Percentiles rank a stretch among this genome's conserved stretches.
Evolutionary conservation across 2,329 filamentous ascomycete genomes (phyloP).

Genomic region (Penicillium italicum): DNA sequence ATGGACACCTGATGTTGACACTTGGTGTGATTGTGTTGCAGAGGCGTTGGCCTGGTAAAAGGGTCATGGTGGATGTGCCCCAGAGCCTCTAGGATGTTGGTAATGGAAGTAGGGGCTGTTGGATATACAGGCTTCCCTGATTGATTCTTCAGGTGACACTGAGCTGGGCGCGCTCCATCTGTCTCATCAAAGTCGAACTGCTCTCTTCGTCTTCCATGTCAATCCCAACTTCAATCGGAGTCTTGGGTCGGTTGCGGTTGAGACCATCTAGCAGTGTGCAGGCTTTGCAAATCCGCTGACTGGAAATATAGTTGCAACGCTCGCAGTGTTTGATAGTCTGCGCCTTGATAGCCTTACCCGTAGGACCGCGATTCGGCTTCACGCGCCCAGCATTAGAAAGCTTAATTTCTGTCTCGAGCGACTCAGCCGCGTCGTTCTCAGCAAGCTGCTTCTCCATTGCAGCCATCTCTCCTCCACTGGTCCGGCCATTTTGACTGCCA

Average conservation of each 20-base stretch:
- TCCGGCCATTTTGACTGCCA: conserved; percentile 65
- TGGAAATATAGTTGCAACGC: conserved; percentile 91
- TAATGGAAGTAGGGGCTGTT: not conserved
- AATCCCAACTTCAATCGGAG: conserved; percentile 42
- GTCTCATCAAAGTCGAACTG: conserved; percentile 50
- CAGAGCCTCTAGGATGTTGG: not conserved
- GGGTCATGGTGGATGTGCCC: not conserved
- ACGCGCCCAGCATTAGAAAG: conserved; percentile 18
- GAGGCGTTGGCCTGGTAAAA: not conserved
- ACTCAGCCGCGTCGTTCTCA: conserved; percentile 58
- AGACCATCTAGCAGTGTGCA: conserved; percentile 84
- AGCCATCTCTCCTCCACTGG: conserved; percentile 72
- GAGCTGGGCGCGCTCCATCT: conserved; percentile 49
- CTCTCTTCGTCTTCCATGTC: conserved; percentile 50
- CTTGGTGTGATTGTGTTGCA: not conserved
- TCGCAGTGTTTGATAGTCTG: conserved; percentile 70
- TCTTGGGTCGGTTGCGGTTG: conserved; percentile 65
- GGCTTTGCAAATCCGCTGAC: conserved; percentile 89
- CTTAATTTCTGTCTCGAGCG: conserved; percentile 65
- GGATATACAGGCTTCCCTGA: not conserved
- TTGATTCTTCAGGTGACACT: conserved; percentile 31
- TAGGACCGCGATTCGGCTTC: conserved; percentile 24
- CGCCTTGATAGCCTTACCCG: conserved; percentile 57
- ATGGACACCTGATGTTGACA: not conserved
- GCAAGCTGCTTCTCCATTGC: conserved; percentile 72